Conservation (phyloP, 148 eudicot species). For the Amaranthus hypochondriacus region DNA sequence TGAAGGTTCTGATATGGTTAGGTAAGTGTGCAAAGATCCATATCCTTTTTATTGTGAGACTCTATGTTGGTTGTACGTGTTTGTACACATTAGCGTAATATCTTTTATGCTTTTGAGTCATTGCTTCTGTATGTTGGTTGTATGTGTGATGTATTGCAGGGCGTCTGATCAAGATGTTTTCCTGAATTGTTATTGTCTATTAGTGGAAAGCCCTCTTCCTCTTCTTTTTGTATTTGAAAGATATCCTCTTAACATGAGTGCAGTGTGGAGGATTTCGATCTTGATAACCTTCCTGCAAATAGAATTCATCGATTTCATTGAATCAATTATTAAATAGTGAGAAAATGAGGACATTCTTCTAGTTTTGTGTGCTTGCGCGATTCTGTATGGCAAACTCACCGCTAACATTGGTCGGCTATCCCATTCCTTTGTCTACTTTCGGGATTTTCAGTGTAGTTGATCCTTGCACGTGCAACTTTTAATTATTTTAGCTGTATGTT, state of each 20-base stretch:
- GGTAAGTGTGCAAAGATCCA: constrained; percentile 36
- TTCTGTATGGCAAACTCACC: background rate
- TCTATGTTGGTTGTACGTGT: background rate
- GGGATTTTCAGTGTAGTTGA: too few relatives aligned
- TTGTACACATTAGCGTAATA: background rate
- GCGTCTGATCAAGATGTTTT: background rate
- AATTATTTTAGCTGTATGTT: too few relatives aligned
- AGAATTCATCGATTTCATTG: too few relatives aligned
- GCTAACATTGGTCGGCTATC: background rate
- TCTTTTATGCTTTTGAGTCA: background rate
- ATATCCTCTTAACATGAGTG: background rate
- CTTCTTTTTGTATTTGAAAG: background rate
- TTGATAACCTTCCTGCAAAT: background rate
- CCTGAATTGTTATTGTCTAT: background rate
- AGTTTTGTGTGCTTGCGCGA: too few relatives aligned
- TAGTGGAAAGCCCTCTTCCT: background rate
- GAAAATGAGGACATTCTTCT: too few relatives aligned
- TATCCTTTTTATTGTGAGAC: background rate
- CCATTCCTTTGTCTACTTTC: background rate
- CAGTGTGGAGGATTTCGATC: background rate
- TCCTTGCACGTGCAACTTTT: too few relatives aligned
- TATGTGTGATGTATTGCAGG: background rate
- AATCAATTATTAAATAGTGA: too few relatives aligned
- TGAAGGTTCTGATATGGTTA: constrained; percentile 33
- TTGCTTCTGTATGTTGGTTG: background rate